A percentile compares a stretch with the other conserved stretches of the same genome.
Conservation (phyloP, 2,329 filamentous ascomycete genomes). For the Atkinsonella hypoxylon region DNA sequence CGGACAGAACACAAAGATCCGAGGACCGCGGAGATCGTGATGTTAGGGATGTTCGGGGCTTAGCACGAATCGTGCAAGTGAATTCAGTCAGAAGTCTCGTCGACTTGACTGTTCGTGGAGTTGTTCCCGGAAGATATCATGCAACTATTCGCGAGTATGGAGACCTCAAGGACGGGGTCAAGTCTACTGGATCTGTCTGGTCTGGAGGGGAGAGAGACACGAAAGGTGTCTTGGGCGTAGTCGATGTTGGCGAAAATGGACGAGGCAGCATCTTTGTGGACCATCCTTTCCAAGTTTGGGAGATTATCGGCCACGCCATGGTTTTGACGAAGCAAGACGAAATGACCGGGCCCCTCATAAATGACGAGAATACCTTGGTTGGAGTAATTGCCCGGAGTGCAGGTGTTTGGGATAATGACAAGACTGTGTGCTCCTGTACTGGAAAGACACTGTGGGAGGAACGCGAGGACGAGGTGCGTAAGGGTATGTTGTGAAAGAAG, state of each 20-base stretch:
- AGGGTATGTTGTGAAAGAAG: slow-evolving; percentile 67
- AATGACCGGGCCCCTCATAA: slow-evolving; percentile 40
- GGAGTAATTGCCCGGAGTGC: slow-evolving; percentile 92
- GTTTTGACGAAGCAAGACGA: slow-evolving; percentile 61
- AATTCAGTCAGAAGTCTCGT: slow-evolving; percentile 66
- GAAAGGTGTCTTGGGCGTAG: slow-evolving; percentile 52
- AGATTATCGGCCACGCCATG: slow-evolving; percentile 88
- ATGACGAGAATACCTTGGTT: slow-evolving; percentile 76
- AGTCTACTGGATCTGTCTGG: slow-evolving; percentile 78
- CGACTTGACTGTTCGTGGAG: slow-evolving; percentile 75
- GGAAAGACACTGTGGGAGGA: slow-evolving; percentile 99
- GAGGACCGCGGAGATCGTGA: slow-evolving; percentile 33
- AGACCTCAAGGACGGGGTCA: slow-evolving; percentile 74
- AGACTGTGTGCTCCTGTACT: slow-evolving; percentile 94
- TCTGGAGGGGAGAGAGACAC: slow-evolving; percentile 36
- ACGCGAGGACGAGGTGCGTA: slow-evolving; percentile 74
- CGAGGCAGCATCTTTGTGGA: slow-evolving; percentile 73
- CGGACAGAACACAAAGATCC: slow-evolving; percentile 40
- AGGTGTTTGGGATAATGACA: slow-evolving; percentile 98
- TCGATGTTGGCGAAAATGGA: slow-evolving; percentile 65
- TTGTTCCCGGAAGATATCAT: slow-evolving; percentile 69
- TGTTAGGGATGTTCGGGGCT: slow-evolving; percentile 71
- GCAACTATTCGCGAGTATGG: slow-evolving; percentile 79
- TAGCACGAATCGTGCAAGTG: slow-evolving; percentile 91
- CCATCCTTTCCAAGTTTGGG: slow-evolving; percentile 78